phyloP scores from a whole-genome alignment of 345 rosid species.

The Pugionium cornutum region DNA sequence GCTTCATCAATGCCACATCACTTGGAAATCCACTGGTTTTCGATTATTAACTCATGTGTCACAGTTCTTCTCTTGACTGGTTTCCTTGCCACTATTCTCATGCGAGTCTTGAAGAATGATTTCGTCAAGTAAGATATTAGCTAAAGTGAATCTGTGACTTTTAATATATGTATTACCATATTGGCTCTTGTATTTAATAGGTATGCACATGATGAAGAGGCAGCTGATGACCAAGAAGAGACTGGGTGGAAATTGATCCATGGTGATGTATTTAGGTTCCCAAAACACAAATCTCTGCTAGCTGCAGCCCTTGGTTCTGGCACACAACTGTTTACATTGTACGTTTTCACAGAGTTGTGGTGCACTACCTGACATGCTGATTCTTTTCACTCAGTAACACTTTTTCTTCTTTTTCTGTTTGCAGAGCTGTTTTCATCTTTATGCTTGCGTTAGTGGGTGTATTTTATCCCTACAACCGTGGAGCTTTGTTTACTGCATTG shows the following conservation, averaged over 20 bases:
- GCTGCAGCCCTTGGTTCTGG: slow-evolving; percentile 63
- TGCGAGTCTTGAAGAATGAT: slow-evolving; percentile 62
- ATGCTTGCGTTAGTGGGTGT: slow-evolving; percentile 60
- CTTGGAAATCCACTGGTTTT: slow-evolving; percentile 64
- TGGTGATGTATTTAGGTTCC: slow-evolving; percentile 54
- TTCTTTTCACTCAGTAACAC: background rate
- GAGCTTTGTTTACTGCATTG: slow-evolving; percentile 57
- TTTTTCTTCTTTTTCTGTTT: slow-evolving; percentile 12
- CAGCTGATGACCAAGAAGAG: slow-evolving; percentile 63
- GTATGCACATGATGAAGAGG: slow-evolving; percentile 62
- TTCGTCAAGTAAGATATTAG: slow-evolving; percentile 52
- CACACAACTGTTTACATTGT: slow-evolving; percentile 56
- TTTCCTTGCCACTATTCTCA: slow-evolving; percentile 58
- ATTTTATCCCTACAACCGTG: slow-evolving; percentile 63
- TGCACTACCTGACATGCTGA: background rate
- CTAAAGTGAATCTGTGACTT: background rate
- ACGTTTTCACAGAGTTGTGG: slow-evolving; percentile 22
- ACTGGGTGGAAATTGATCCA: slow-evolving; percentile 52
- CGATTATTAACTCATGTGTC: slow-evolving; percentile 58
- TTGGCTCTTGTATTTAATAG: slow-evolving; percentile 19
- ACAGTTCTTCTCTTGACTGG: slow-evolving; percentile 68
- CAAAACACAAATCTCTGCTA: slow-evolving; percentile 49
- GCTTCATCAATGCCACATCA: slow-evolving; percentile 56
- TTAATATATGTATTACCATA: background rate
- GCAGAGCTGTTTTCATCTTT: slow-evolving; percentile 53